Conservation (phyloP, 768 basidiomycete genomes). For the Tylopilus rubrobrunneus region DNA sequence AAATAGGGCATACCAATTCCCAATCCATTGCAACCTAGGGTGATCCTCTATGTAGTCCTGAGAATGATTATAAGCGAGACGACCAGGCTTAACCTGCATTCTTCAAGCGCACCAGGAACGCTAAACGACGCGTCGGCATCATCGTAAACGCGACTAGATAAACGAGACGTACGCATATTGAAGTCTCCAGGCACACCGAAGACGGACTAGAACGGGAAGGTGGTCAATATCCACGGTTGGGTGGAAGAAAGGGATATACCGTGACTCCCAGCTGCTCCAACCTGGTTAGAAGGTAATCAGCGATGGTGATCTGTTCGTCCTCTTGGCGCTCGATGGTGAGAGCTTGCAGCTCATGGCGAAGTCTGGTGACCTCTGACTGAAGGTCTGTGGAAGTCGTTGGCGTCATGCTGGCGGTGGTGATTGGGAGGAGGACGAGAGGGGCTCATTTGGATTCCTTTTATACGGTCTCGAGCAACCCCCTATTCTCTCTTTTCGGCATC, state of each 20-base stretch:
- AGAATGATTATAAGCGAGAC: background rate
- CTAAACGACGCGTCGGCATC: slow-evolving; percentile 13
- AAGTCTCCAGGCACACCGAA: slow-evolving; percentile 90
- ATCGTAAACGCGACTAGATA: background rate
- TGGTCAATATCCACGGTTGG: background rate
- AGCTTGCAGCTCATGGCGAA: slow-evolving; percentile 43
- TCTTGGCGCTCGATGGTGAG: slow-evolving; percentile 31
- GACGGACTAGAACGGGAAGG: slow-evolving; percentile 47
- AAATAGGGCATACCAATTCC: slow-evolving; percentile 56
- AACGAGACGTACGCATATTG: slow-evolving; percentile 50
- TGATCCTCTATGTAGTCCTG: slow-evolving; percentile 80
- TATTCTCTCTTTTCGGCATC: too few species aligned
- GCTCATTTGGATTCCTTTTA: background rate
- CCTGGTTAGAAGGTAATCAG: slow-evolving; percentile 58
- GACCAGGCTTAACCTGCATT: background rate
- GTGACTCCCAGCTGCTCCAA: slow-evolving; percentile 62
- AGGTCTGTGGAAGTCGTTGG: slow-evolving; percentile 20
- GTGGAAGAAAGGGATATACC: slow-evolving; percentile 32
- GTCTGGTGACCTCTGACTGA: slow-evolving; percentile 44
- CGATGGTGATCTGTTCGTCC: slow-evolving; percentile 46
- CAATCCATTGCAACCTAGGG: slow-evolving; percentile 77
- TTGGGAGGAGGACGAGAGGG: background rate
- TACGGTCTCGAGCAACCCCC: too few species aligned
- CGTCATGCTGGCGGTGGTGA: slow-evolving; percentile 13
- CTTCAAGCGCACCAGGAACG: slow-evolving; percentile 25